A percentile compares a stretch with the other conserved stretches of the same genome.
Evolutionary conservation across 148 eudicot species (phyloP).

Genomic region (Rhododendron williamsianum): DNA sequence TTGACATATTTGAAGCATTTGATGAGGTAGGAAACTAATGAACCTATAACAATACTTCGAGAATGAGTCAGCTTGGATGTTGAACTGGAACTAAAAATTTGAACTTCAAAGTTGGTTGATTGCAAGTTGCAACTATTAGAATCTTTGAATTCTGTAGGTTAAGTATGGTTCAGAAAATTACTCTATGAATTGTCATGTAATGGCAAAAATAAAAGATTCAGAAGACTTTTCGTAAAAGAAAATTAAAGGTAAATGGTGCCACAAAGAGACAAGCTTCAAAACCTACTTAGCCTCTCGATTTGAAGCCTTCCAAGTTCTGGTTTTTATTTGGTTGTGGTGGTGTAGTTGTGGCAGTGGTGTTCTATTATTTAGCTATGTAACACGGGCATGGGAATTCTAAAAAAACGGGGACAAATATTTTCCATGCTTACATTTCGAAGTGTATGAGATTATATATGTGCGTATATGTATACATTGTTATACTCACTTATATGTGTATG

Average conservation of each 20-base stretch:
- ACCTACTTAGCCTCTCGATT: neutral
- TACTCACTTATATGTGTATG: neutral
- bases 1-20: slow-evolving; percentile 90
- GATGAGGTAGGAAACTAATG: slow-evolving; percentile 53
- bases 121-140: neutral
- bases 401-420: neutral
- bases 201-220: neutral
- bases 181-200: neutral
- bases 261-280: neutral
- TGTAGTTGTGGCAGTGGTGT: neutral
- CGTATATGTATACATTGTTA: too few relatives aligned
- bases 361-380: neutral
- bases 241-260: neutral
- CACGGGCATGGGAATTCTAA: neutral
- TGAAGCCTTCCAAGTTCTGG: neutral
- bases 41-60: neutral
- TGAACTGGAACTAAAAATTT: neutral
- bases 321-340: neutral
- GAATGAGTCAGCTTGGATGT: neutral
- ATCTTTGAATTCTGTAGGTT: neutral
- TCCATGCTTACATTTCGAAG: neutral
- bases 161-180: neutral
- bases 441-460: neutral
- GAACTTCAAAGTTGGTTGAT: neutral
- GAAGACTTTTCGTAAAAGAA: neutral